phyloP scores from a whole-genome alignment of 106 monocot species.

The Dendrobium catenatum region DNA sequence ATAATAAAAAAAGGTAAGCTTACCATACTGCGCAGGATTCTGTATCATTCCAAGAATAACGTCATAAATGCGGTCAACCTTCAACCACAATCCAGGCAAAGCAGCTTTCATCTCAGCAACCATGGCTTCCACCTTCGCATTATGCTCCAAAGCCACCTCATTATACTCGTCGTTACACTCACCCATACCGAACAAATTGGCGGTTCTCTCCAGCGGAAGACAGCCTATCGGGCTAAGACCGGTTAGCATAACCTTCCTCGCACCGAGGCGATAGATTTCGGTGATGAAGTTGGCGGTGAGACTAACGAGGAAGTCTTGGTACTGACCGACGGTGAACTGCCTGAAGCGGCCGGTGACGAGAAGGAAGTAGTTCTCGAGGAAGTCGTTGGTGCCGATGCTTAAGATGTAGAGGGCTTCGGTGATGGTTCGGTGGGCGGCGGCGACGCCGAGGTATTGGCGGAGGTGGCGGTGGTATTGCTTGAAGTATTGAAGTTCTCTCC shows the following conservation, averaged over 20 bases:
- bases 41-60: slow-evolving; percentile 12
- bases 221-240: slow-evolving; percentile 68
- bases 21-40: slow-evolving; percentile 42
- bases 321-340: slow-evolving; percentile 36
- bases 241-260: slow-evolving; percentile 57
- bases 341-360: slow-evolving; percentile 25
- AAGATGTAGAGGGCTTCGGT: slow-evolving; percentile 48
- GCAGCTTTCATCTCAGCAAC: slow-evolving; percentile 1
- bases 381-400: slow-evolving; percentile 71
- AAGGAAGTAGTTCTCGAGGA: slow-evolving; percentile 60
- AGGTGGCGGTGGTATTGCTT: slow-evolving; percentile 37
- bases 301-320: slow-evolving; percentile 45
- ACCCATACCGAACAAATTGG: slow-evolving; percentile 17
- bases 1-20: background rate
- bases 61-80: slow-evolving; percentile 22
- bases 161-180: slow-evolving; percentile 64
- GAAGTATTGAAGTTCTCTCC: slow-evolving; percentile 61
- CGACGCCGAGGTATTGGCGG: slow-evolving; percentile 15
- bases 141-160: slow-evolving; percentile 43
- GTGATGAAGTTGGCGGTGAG: slow-evolving; percentile 45
- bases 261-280: slow-evolving; percentile 49
- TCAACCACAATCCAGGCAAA: slow-evolving; percentile 37
- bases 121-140: slow-evolving; percentile 41
- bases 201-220: slow-evolving; percentile 71
- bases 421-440: slow-evolving; percentile 20